Evolutionary conservation across 1,139 yeast species (phyloP), one percentile per base, ranked within the genome.

Genomic region (Yamadazyma mexicana): DNA sequence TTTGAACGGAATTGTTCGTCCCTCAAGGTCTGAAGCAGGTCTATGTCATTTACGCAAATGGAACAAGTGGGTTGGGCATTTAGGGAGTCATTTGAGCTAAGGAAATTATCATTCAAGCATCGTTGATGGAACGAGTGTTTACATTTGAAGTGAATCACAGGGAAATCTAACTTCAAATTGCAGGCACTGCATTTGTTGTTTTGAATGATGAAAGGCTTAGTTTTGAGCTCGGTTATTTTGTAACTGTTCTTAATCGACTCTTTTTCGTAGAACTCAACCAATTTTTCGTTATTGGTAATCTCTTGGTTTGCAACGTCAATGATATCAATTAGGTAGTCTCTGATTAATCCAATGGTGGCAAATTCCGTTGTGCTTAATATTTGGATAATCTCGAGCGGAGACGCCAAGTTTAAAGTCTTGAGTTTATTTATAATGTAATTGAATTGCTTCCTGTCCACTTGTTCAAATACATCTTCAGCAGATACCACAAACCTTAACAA

Each of bases 61-160:
- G 97, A 95, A 58, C 98, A 89, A 40, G 55, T 40, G 3, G 55
- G 47, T 4, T 51, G 36, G 5, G 49, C 54, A 24, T 53, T 52
- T 17, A 53, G 52, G 5, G 33, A 37, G 6, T 47, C 50, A 43
- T 52, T 43, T 10, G 40, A 33, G n/a, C 45, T 40, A 16, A 66
- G 54, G 24, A 59, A 50, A 43, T 58, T 62, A 35, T 81, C 82
- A 37, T 74, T 72, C 17, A 92, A 61, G 54, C 98, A 94, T 38
- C 87, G 70, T 50, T 85, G 88, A 57, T 92, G 98, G 55, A 79
- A 89, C 3, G 95, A 81, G 54, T 92, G 98, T 39, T 77, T 77
- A 64, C 98, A 92, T 45, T 82, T 79, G 66, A 91, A 94, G 54
- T 87, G 95, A 1, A 87, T 77, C 7, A 84, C 76, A 0, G 98